Conservation (phyloP, 495 filamentous ascomycete genomes). For the Aspergillus baeticus region DNA sequence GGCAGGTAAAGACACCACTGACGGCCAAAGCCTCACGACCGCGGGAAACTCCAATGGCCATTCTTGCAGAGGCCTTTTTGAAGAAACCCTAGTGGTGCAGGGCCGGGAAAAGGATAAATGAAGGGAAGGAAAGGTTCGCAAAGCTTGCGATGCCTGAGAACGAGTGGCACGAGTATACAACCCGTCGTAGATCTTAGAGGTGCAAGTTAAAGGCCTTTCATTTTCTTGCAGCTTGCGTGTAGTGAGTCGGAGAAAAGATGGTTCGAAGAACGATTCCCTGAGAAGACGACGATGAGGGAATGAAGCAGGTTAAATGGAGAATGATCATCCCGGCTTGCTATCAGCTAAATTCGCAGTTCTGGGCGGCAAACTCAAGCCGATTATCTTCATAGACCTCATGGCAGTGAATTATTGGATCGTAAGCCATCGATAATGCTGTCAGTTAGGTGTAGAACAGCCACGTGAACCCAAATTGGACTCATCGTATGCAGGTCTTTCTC, state of each 20-base stretch:
- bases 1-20: constrained; percentile 30
- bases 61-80: constrained; percentile 12
- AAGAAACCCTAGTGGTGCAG: not conserved
- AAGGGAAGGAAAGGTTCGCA: not conserved
- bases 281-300: not conserved
- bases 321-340: no score
- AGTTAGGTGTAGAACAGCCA: no score
- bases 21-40: constrained; percentile 30
- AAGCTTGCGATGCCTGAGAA: not conserved
- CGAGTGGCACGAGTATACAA: constrained; percentile 1
- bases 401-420: no score
- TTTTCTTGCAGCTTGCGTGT: not conserved
- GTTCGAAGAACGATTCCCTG: not conserved
- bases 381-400: no score
- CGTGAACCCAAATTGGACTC: no score
- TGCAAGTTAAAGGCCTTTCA: not conserved
- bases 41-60: constrained; percentile 29
- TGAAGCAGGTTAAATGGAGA: no score
- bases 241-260: no score
- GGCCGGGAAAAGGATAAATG: not conserved
- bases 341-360: no score
- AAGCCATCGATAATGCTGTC: no score
- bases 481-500: no score
- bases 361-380: no score
- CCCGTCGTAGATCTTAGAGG: not conserved